Evolutionary conservation across 257 asterid genomes (phyloP).

Genomic region (Solanum tarijense): DNA sequence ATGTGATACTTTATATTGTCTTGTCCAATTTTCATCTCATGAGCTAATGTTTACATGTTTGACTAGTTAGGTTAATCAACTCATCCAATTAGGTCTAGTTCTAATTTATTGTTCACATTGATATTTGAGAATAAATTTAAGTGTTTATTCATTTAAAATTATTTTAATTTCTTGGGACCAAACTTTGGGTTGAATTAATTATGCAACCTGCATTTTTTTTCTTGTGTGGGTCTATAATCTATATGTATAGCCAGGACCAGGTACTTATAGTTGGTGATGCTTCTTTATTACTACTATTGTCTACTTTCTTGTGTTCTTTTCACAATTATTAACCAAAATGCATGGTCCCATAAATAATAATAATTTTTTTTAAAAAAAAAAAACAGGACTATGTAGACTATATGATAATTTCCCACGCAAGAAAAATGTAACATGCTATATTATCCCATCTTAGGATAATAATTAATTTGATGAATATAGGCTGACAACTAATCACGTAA

Average conservation of each 20-base stretch:
- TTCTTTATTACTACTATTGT: background rate
- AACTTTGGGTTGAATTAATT: background rate
- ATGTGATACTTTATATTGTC: background rate
- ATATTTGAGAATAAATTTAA: background rate
- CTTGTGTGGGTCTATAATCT: background rate
- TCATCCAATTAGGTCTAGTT: background rate
- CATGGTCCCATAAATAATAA: background rate
- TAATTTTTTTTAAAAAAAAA: background rate
- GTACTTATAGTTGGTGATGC: background rate
- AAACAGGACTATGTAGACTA: background rate
- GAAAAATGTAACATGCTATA: background rate
- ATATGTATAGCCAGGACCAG: background rate
- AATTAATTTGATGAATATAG: background rate
- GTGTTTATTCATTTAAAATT: background rate
- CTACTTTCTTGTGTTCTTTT: background rate
- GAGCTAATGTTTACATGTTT: background rate
- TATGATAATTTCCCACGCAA: background rate
- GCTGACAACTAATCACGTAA: background rate
- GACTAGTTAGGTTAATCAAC: background rate
- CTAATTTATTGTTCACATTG: background rate
- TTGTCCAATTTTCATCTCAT: background rate
- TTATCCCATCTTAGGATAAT: background rate
- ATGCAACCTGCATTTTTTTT: background rate
- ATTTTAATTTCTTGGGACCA: background rate
- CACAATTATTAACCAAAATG: background rate